Evolutionary conservation across 1,139 yeast species (phyloP), one percentile per base, ranked within the genome.

Genomic region (Zygosaccharomyces pseudobailii): DNA sequence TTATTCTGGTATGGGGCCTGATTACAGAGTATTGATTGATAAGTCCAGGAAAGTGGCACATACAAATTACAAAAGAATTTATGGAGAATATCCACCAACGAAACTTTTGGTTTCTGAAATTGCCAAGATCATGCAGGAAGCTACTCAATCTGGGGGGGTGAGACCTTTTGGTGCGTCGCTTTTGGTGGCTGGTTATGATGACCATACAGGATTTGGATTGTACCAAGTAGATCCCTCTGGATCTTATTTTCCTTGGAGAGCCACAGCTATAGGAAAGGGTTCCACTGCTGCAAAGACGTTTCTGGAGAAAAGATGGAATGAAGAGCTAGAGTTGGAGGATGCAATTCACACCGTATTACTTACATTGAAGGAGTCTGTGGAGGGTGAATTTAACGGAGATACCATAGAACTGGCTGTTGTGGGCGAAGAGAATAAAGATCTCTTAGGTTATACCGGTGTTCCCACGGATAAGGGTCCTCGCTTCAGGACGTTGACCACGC

Each of bases 151-250:
- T 42, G 98, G 97, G 48, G 99, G 97, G 66, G 69, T 66, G 30
- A 62, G 70, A 53, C 70, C 70, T 22, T 66, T 63, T 45, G 70
- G 99, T 48, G 97, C 94, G 17, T 88, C 97, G 6, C 74, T 94
- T 52, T 74, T 94, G 49, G 90, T 92, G 32, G 98, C 97, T 6
- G 98, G 98, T 24, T 80, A 87, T 67, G 98, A 94, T 65, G 89
- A 86, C 38, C 84, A 76, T 64, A 84, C 69, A 70, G 89, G 80
- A 51, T 89, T 80, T 69, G 88, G 87, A 63, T 75, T 94, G 54
- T 94, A 92, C 68, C 98, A 94, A 70, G 96, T 94, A 42, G 98
- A 94, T 71, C 99, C 99, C 5, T 86, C 96, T 5, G 99, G 99
- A 10, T 84, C 96, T 46, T 94, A 86, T 68, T 94, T 88, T 78